These are phyloP conservation scores for Dictyostelium citrinum DNA, from an alignment of 78 protist species.

Conservation along the genomic window DNA sequence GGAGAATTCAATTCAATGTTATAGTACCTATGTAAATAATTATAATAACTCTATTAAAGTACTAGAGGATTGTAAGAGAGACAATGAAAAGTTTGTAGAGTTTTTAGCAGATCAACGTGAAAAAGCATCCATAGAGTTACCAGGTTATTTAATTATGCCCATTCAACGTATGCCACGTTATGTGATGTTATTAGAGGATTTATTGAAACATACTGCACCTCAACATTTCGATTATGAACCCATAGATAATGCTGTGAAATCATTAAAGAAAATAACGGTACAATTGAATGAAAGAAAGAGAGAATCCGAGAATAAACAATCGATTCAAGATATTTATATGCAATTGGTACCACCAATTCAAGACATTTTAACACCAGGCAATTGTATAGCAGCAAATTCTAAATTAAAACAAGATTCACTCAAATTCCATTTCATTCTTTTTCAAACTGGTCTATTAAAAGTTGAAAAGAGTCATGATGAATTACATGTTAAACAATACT, in stretches of 20 bases:
- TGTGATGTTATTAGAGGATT: conserved; percentile 65
- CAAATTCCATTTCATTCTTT: conserved; percentile 21
- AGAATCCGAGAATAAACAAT: conserved; percentile 52
- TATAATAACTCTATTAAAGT: conserved; percentile 33
- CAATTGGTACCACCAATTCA: conserved; percentile 57
- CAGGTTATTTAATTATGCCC: conserved; percentile 60
- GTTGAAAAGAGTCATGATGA: background rate
- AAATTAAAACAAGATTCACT: conserved; percentile 48
- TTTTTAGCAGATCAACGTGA: conserved; percentile 21
- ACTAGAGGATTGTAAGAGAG: conserved; percentile 13
- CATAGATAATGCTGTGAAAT: conserved; percentile 10
- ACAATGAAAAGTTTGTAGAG: conserved; percentile 33
- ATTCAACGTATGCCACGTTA: conserved; percentile 74
- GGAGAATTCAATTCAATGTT: conserved; percentile 25
- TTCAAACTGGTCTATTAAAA: conserved; percentile 35
- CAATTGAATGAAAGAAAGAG: conserved; percentile 68
- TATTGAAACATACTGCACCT: conserved; percentile 16
- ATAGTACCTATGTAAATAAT: conserved; percentile 70
- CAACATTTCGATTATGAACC: conserved; percentile 27
- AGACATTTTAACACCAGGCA: conserved; percentile 52
- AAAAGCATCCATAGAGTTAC: background rate
- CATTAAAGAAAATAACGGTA: conserved; percentile 30
- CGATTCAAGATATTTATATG: conserved; percentile 64
- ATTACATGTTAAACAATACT: conserved; percentile 25
- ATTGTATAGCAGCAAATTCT: background rate